Conservation (phyloP, 441 rosid species). For the Omphalea diandra region DNA sequence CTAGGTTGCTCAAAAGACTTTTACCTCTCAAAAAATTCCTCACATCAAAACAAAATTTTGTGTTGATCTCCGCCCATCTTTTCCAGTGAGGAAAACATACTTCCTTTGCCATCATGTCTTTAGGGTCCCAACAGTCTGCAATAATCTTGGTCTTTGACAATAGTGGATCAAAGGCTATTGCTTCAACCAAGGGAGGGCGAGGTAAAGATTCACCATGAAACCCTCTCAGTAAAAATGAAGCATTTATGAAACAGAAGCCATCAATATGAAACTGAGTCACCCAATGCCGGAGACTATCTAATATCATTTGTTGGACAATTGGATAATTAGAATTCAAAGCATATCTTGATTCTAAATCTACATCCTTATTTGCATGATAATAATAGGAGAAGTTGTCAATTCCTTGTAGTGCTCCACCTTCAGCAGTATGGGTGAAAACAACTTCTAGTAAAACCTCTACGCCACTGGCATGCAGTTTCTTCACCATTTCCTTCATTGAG, state of each 20-base stretch:
- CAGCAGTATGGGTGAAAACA: slow-evolving; percentile 68
- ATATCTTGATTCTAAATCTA: slow-evolving; percentile 39
- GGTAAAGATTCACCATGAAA: slow-evolving; percentile 60
- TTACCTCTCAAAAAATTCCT: slow-evolving; percentile 74
- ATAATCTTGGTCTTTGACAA: slow-evolving; percentile 72
- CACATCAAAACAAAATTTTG: slow-evolving; percentile 59
- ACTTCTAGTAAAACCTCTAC: slow-evolving; percentile 86
- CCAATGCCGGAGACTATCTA: slow-evolving; percentile 83
- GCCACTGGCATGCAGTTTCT: slow-evolving; percentile 67
- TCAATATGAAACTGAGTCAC: slow-evolving; percentile 79
- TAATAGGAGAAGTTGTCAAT: slow-evolving; percentile 71
- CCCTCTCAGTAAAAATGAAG: slow-evolving; percentile 69
- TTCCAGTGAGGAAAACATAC: slow-evolving; percentile 85
- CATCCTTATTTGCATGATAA: slow-evolving; percentile 31
- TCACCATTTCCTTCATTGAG: slow-evolving; percentile 88
- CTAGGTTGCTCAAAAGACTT: slow-evolving; percentile 70
- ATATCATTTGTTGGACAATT: slow-evolving; percentile 62
- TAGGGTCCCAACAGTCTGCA: slow-evolving; percentile 79
- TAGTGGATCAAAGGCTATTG: slow-evolving; percentile 86
- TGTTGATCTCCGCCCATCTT: slow-evolving; percentile 79
- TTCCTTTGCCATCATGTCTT: slow-evolving; percentile 36
- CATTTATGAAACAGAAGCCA: slow-evolving; percentile 83
- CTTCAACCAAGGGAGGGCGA: slow-evolving; percentile 85
- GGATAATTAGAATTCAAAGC: slow-evolving; percentile 75
- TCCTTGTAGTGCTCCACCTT: slow-evolving; percentile 61